Conservation (phyloP, 2,329 filamentous ascomycete genomes). For the Chaetothyriales sp. region DNA sequence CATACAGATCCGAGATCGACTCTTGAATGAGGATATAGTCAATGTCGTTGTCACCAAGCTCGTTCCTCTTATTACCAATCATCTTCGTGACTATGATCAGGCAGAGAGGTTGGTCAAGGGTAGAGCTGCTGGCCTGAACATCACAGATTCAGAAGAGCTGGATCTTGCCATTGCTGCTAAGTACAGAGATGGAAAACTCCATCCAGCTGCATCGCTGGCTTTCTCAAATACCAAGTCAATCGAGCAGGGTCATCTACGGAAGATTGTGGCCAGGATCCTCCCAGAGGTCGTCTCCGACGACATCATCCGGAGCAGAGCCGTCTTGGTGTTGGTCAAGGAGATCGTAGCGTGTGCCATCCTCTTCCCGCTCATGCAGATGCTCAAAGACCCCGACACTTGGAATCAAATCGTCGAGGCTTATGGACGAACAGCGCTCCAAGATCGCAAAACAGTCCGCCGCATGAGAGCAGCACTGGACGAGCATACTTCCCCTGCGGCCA, state of each 20-base stretch:
- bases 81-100: constrained; percentile 81
- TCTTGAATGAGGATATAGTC: constrained; percentile 67
- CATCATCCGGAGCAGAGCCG: constrained; percentile 65
- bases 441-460: constrained; percentile 86
- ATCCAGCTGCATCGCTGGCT: constrained; percentile 68
- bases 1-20: constrained; percentile 53
- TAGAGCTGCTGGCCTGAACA: constrained; percentile 69
- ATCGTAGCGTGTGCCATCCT: constrained; percentile 88
- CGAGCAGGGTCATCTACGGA: constrained; percentile 79
- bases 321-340: constrained; percentile 70
- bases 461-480: constrained; percentile 84
- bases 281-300: constrained; percentile 60
- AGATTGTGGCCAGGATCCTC: constrained; percentile 57
- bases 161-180: constrained; percentile 92
- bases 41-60: constrained; percentile 69
- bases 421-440: constrained; percentile 74
- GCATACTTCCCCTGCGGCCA: constrained; percentile 72
- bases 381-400: constrained; percentile 92
- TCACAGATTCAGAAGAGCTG: constrained; percentile 93
- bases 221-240: constrained; percentile 72
- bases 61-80: constrained; percentile 74
- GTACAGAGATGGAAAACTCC: constrained; percentile 76
- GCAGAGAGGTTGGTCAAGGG: constrained; percentile 80
- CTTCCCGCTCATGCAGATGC: constrained; percentile 61
- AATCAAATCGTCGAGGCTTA: constrained; percentile 90